phyloP scores from a whole-genome alignment of 2,329 filamentous ascomycete species.

The Neobulgaria alba region DNA sequence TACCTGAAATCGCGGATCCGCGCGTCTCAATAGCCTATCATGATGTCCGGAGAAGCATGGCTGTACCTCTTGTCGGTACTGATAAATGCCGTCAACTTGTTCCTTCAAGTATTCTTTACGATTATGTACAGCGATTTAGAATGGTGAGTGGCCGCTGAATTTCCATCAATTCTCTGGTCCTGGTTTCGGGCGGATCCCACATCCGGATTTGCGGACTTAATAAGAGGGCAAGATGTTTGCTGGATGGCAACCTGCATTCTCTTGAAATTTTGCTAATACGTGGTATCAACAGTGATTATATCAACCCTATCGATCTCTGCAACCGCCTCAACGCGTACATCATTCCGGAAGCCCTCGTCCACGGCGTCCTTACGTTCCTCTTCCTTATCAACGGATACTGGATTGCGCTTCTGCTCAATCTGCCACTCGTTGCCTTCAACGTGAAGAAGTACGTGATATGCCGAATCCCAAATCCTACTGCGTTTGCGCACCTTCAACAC shows the following conservation, averaged over 20 bases:
- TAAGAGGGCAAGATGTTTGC: slow-evolving; percentile 2
- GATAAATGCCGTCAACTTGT: slow-evolving; percentile 99
- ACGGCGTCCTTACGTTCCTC: slow-evolving; percentile 87
- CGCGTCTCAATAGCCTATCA: slow-evolving; percentile 28
- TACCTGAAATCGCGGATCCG: neutral
- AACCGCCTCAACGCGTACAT: slow-evolving; percentile 99
- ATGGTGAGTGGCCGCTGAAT: slow-evolving; percentile 61
- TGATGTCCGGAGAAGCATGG: slow-evolving; percentile 97
- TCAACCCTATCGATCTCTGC: slow-evolving; percentile 99
- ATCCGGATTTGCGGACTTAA: neutral
- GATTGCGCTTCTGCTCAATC: slow-evolving; percentile 83
- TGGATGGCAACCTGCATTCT: neutral
- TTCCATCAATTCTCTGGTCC: neutral
- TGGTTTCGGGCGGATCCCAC: neutral
- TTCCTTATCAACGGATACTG: slow-evolving; percentile 99
- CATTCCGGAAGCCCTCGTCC: slow-evolving; percentile 94
- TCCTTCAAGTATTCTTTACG: slow-evolving; percentile 99
- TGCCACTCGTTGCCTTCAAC: slow-evolving; percentile 89
- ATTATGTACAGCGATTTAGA: slow-evolving; percentile 99
- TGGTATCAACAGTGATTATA: slow-evolving; percentile 69
- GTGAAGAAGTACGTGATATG: slow-evolving; percentile 80
- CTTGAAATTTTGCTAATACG: slow-evolving; percentile 24
- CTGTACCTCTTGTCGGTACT: slow-evolving; percentile 95
- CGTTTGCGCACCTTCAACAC: too few relatives aligned
- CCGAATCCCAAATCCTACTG: too few relatives aligned